A percentile compares a stretch with the other conserved stretches of the same genome.
These are phyloP conservation scores for Kodamaea sagamina DNA, from an alignment of 805 yeast species.

Conservation along the genomic window DNA sequence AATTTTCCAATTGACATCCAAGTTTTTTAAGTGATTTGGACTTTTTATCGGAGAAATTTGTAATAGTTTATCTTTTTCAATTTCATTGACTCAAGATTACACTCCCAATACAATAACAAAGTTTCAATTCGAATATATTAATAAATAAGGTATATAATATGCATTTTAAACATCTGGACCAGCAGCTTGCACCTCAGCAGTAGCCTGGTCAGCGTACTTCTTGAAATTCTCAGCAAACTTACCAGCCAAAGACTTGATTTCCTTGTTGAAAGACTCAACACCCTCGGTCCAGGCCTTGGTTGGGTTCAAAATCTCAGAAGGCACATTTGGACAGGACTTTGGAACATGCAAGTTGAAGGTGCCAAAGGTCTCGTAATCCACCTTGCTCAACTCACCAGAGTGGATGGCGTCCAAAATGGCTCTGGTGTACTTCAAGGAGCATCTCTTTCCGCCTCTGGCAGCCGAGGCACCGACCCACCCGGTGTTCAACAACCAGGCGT, in stretches of 20 bases:
- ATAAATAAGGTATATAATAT: conserved; percentile 1
- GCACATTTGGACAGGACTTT: conserved; percentile 77
- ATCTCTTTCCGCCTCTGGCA: conserved; percentile 92
- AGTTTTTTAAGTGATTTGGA: no score
- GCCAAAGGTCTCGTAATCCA: conserved; percentile 80
- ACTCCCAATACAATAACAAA: no score
- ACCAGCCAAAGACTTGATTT: conserved; percentile 61
- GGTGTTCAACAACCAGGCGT: conserved; percentile 96
- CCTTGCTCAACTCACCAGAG: conserved; percentile 80
- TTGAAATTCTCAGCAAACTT: conserved; percentile 85
- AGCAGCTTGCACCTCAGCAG: conserved; percentile 86
- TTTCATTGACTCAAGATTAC: background rate
- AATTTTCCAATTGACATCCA: no score
- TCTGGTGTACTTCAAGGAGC: conserved; percentile 96
- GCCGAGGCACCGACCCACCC: conserved; percentile 98
- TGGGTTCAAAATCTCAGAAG: conserved; percentile 83
- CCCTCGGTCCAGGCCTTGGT: conserved; percentile 70
- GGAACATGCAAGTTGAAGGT: conserved; percentile 88
- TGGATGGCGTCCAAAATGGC: conserved; percentile 94
- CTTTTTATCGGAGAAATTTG: no score
- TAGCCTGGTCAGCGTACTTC: conserved; percentile 80
- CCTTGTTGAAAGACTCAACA: conserved; percentile 38
- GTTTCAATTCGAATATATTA: conserved; percentile 4
- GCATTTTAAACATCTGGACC: conserved; percentile 62
- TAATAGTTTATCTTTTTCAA: no score